Base-by-base conservation (phyloP, 352 stramenopile genomes). In the Pythium vanterpoolii region DNA sequence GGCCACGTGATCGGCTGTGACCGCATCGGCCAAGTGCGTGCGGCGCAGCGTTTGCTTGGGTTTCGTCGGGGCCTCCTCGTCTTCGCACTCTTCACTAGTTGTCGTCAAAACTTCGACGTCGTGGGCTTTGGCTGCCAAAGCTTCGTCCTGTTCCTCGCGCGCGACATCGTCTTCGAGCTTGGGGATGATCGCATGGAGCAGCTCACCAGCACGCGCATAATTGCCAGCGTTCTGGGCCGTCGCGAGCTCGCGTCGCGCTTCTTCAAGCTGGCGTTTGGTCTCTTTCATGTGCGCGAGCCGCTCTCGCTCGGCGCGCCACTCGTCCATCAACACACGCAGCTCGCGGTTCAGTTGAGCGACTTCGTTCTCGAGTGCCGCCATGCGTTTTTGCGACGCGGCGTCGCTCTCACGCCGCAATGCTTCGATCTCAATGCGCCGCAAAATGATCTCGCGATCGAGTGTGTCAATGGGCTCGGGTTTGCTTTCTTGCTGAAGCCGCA, bases 391-490 rank as follows among this genome's bases (percentile, higher is more conserved):
- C 31, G 97, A 87, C 56, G 93, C 73, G 26, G 86, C 70, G 59
- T 98, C 93, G 64, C 98, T 98, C 64, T 99, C 96, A 45, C 96
- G 92, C 2, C 70, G 73, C 14, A 98, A 69, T 3, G 95, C 93
- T 74, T 99, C 97, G 44, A 99, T 93, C 68, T 99, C 87, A 0
- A 99, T 78, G 67, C 98, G 88, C 18, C 98, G 71, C 48, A 98
- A 88, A 21, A 48, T 95, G 93, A 28, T 73, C 64, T 90, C 85
- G 19, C 96, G 76, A 56, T 99, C 93, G 14, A 99, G 68, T 53
- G 96, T 80, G 69, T 99, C 96, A 60, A 99, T 98, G 44, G 96
- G 83, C 68, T 99, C 96, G 0, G 97, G 96, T 43, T 98, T 85
- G 45, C 73, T 93, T 60, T 99, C 96, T 14, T 98, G 72, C 58